Base-by-base conservation (phyloP, 1,139 yeast genomes). In the Blastobotrys arbuscula region DNA sequence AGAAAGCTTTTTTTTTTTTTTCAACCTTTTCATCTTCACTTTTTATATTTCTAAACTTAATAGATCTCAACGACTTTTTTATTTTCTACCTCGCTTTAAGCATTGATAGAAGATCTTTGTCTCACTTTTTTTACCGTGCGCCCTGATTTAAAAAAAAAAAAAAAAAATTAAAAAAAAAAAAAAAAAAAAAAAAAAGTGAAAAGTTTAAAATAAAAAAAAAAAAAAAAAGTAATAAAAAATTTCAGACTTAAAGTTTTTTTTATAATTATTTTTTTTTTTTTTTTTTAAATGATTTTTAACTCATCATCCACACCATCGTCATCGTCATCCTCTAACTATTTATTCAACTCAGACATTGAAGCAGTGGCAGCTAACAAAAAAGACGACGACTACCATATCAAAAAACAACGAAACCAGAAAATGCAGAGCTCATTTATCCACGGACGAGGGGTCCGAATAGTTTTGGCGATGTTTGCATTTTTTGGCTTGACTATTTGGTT, bases 331-430 rank as follows among this genome's bases (percentile, higher is more conserved):
- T 12, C 10, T 28, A 24, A 24, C 28, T 28, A 28, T 28, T 9
- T 28, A 9, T 28, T 28, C 12, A 23, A 20, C 30, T 8, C n/a
- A 12, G 42, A 39, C 31, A 35, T 40, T 6, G 36, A 40, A 28
- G 35, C 43, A 9, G 31, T 28, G 13, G 31, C 31, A 28, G 31
- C 31, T 4, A 28, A n/a, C 9, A 39, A 39, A 39, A 40, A 45
- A 18, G 50, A 48, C 50, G 50, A 48, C 50, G 50, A 48, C 39
- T 45, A 36, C 20, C 24, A 43, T 24, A 30, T 43, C 38, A 39
- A 45, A 36, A 13, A 33, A 15, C 16, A 35, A 28, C 24, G 34
- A 24, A 36, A 37, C n/a, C 12, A 19, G 24, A 20, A 39, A 26
- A 47, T 43, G 47, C 41, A 42, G 30, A 33, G 26, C 19, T 19